Percentiles rank a stretch among this genome's conserved stretches.
Evolutionary conservation across 495 filamentous ascomycete species (phyloP).

Genomic region (Hyaloscypha hepaticicola): DNA sequence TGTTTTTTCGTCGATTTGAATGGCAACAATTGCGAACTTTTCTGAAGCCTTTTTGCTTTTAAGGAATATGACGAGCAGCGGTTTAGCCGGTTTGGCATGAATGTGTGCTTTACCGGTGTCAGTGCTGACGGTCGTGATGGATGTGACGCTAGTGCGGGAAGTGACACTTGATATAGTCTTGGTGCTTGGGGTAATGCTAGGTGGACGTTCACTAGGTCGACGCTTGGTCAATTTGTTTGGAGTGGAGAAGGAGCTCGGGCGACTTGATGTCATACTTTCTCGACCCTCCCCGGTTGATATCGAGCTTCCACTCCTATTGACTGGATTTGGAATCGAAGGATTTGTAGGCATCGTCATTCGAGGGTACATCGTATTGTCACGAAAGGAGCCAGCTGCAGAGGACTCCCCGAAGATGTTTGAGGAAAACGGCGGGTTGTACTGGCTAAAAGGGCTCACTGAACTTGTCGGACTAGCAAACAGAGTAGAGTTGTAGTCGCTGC

Average conservation of each 20-base stretch:
- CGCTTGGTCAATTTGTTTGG: background rate
- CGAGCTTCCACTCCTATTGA: background rate
- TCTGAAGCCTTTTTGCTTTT: slow-evolving; percentile 12
- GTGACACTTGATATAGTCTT: slow-evolving; percentile 8
- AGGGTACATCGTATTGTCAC: background rate
- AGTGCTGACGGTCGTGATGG: slow-evolving; percentile 17
- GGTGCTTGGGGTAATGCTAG: slow-evolving; percentile 6
- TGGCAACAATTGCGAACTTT: slow-evolving; percentile 20
- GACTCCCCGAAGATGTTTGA: background rate
- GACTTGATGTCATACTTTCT: slow-evolving; percentile 3
- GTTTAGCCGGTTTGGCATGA: slow-evolving; percentile 24
- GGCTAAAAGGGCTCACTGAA: background rate
- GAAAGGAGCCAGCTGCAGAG: background rate
- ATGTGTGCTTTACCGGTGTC: slow-evolving; percentile 18
- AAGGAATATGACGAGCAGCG: slow-evolving; percentile 22
- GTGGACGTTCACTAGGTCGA: slow-evolving; percentile 3
- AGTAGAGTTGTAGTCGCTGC: background rate
- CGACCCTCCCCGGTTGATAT: background rate
- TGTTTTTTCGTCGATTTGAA: slow-evolving; percentile 23
- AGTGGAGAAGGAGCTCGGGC: background rate
- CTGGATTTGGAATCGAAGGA: background rate
- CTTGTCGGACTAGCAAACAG: background rate
- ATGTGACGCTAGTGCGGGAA: slow-evolving; percentile 5
- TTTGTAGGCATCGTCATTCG: background rate
- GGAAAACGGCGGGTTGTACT: too few relatives aligned